These are phyloP conservation scores for Ophiostoma montium DNA, from an alignment of 2,329 filamentous ascomycete species.

Conservation along the genomic window DNA sequence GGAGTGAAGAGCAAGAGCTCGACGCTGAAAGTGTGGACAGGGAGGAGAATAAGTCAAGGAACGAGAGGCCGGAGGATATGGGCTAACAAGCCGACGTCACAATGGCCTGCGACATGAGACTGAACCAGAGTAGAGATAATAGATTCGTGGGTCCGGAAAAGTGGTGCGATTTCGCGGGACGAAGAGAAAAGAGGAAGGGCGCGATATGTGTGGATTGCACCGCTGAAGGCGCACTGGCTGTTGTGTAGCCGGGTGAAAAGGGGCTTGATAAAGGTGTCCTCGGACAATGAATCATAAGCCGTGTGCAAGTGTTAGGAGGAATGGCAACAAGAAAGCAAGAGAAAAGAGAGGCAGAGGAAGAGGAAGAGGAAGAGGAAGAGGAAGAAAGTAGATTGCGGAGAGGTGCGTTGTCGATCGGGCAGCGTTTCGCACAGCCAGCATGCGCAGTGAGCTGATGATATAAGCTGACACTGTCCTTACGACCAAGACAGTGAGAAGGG, in stretches of 20 bases:
- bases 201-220: constrained; percentile 1
- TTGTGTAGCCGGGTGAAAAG: neutral
- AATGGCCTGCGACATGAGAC: constrained; percentile 5
- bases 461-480: too few relatives aligned
- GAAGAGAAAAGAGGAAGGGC: neutral
- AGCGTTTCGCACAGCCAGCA: too few relatives aligned
- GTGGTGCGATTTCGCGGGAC: neutral
- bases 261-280: neutral
- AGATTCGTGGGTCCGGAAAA: neutral
- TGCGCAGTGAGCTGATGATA: too few relatives aligned
- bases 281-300: neutral
- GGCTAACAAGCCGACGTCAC: constrained; percentile 9
- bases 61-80: neutral
- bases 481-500: too few relatives aligned
- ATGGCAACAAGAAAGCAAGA: too few relatives aligned
- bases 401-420: too few relatives aligned
- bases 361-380: too few relatives aligned
- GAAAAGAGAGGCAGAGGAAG: too few relatives aligned
- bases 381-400: too few relatives aligned
- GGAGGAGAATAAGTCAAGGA: neutral
- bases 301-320: too few relatives aligned
- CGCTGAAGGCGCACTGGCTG: neutral
- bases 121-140: neutral
- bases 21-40: neutral
- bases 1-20: neutral